Conservation (phyloP, 2,329 filamentous ascomycete genomes). For the Cucurbitaria berberidis region DNA sequence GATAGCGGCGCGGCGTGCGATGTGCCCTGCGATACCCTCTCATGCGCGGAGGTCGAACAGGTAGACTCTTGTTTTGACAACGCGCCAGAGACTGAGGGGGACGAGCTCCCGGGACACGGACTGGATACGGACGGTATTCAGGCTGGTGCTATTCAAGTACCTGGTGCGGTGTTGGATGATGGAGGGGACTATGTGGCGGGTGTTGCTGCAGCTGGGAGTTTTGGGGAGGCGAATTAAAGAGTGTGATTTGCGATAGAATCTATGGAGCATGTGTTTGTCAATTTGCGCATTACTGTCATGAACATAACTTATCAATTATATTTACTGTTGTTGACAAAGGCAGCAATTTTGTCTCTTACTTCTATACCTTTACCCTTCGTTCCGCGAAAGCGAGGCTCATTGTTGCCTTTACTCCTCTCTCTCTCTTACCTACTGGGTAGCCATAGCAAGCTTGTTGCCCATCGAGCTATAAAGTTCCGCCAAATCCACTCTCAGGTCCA, state of each 20-base stretch:
- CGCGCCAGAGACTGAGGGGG: neutral
- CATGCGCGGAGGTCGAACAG: slow-evolving; percentile 18
- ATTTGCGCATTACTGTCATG: neutral
- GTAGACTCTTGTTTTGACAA: slow-evolving; percentile 7
- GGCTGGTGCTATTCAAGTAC: slow-evolving; percentile 6
- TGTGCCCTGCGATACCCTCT: slow-evolving; percentile 9
- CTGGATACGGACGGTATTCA: neutral
- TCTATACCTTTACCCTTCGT: neutral
- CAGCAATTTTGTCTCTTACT: neutral
- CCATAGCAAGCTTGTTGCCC: too few relatives aligned
- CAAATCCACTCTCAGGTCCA: too few relatives aligned
- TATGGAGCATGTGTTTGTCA: neutral
- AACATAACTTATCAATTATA: neutral
- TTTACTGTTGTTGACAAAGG: too few relatives aligned
- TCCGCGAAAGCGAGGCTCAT: too few relatives aligned
- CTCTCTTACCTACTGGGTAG: too few relatives aligned
- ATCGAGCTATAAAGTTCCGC: too few relatives aligned
- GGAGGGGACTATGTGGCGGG: neutral
- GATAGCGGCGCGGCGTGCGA: slow-evolving; percentile 11
- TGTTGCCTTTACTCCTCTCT: too few relatives aligned
- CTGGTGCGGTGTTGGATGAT: neutral
- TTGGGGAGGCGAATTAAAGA: slow-evolving; percentile 2
- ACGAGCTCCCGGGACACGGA: slow-evolving; percentile 1
- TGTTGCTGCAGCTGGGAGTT: neutral
- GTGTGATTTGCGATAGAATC: neutral